Conservation (phyloP, 768 basidiomycete species). For the Termitomyces sp. region DNA sequence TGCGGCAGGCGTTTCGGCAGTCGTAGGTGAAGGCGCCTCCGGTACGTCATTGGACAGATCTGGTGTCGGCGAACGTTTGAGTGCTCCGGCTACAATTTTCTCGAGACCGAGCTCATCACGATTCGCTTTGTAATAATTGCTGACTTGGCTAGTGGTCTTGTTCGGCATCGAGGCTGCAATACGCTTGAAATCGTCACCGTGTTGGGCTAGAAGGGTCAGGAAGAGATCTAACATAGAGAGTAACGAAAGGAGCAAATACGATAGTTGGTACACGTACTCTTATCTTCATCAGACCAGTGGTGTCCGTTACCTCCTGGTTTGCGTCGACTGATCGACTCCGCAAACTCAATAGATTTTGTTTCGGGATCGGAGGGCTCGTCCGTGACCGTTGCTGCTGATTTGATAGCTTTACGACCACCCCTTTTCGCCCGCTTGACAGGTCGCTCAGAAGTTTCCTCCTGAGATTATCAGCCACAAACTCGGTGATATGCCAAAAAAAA, state of each 20-base stretch:
- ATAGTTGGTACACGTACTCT: constrained; percentile 33
- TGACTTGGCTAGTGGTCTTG: constrained; percentile 57
- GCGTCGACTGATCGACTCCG: constrained; percentile 21
- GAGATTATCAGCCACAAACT: constrained; percentile 1
- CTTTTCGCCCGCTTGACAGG: constrained; percentile 35
- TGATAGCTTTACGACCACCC: constrained; percentile 32
- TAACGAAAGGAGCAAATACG: neutral
- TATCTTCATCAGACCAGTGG: constrained; percentile 66
- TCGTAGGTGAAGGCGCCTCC: constrained; percentile 16
- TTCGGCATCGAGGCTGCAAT: constrained; percentile 64
- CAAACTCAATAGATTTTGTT: constrained; percentile 19
- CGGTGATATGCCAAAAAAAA: neutral
- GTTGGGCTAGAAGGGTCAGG: constrained; percentile 46
- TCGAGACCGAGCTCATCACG: constrained; percentile 33
- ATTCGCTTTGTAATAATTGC: constrained; percentile 44
- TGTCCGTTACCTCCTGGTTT: constrained; percentile 6
- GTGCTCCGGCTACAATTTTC: constrained; percentile 32
- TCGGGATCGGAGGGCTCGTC: constrained; percentile 28
- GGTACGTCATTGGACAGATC: constrained; percentile 16
- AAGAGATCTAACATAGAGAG: constrained; percentile 35
- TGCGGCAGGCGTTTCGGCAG: constrained; percentile 14
- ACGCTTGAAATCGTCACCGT: constrained; percentile 64
- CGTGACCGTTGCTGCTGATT: constrained; percentile 33
- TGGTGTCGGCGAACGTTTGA: constrained; percentile 35
- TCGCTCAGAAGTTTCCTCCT: constrained; percentile 25